phyloP scores from a whole-genome alignment of 2,329 filamentous ascomycete species.

The Xylariaceae sp. region DNA sequence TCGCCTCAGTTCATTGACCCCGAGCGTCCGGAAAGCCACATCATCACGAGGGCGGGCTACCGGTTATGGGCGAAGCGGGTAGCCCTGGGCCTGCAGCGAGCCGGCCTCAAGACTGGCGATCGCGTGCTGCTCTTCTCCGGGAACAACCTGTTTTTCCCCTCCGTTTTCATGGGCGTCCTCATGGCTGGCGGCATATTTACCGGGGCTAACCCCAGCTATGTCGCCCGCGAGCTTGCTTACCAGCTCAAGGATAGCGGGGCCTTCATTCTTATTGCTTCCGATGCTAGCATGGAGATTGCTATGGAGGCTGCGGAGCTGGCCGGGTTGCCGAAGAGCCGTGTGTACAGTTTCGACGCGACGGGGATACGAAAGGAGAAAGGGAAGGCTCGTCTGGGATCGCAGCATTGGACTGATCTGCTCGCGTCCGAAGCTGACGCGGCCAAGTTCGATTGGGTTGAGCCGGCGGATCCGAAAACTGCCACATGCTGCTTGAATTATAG shows the following conservation, averaged over 20 bases:
- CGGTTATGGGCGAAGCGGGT: conserved; percentile 69
- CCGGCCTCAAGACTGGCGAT: conserved; percentile 63
- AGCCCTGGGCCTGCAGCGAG: conserved; percentile 60
- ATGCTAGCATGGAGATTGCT: conserved; percentile 56
- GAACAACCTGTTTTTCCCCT: conserved; percentile 70
- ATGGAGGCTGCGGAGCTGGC: conserved; percentile 60
- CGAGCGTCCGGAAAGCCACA: conserved; percentile 61
- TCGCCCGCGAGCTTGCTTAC: conserved; percentile 67
- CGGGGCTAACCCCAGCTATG: conserved; percentile 67
- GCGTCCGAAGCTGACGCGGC: conserved; percentile 41
- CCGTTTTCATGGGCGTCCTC: conserved; percentile 65
- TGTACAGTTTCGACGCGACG: conserved; percentile 64
- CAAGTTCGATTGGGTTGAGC: conserved; percentile 60
- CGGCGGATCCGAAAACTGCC: conserved; percentile 45
- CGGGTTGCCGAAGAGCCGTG: conserved; percentile 48
- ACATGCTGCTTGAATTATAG: conserved; percentile 75
- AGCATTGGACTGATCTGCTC: conserved; percentile 31
- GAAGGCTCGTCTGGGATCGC: conserved; percentile 26
- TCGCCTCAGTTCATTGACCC: conserved; percentile 58
- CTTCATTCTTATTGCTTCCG: conserved; percentile 61
- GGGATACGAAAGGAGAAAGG: conserved; percentile 34
- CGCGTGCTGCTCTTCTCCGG: conserved; percentile 69
- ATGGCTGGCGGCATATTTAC: conserved; percentile 78
- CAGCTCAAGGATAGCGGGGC: conserved; percentile 70
- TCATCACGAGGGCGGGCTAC: conserved; percentile 59